Base-by-base conservation (phyloP, 768 basidiomycete species). In the Russula sp. region DNA sequence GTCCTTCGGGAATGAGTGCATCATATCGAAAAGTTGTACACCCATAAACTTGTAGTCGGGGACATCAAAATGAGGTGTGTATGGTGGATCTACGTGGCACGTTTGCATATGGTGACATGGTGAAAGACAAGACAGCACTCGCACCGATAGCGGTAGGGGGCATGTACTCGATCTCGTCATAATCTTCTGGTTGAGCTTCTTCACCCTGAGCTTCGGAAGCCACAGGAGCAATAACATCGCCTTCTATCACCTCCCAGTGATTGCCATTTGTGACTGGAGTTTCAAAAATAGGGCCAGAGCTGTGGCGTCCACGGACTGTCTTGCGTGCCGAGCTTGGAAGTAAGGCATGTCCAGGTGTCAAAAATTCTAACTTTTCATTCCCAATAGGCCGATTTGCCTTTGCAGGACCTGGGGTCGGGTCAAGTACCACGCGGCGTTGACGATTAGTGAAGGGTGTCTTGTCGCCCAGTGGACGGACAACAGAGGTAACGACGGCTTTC, bases 381-480 rank as follows among this genome's bases (percentile, higher is more conserved):
- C 71, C 41, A 65, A 71, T 53, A 67, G 75, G n/a, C 57, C 76
- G 67, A 70, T 76, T 72, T 73, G 79, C 60, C 25, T 65, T 67
- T 7, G 66, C 60, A n/a, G 70, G 70, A 55, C 60, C 75, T 63
- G 47, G 74, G 60, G 53, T 75, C 65, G 60, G 48, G 9, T 46
- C 63, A 5, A 51, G 36, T 35, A 54, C n/a, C 5, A 60, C 54
- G 4, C 74, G 76, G 25, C 73, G 77, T 56, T 75, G 74, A 63
- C 87, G 84, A 69, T 90, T 90, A 3, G 83, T 82, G 66, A 85
- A 85, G 1, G 88, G 88, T 1, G 88, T 91, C 73, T 87, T 90
- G 74, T 91, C 88, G 29, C 77, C 78, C 8, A 91, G 75, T 1
- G 86, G 85, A 13, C 83, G 80, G 7, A 71, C 67, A 36, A 65